Base-by-base conservation (phyloP, 2,329 filamentous ascomycete species). In the Xylaria sp. region DNA sequence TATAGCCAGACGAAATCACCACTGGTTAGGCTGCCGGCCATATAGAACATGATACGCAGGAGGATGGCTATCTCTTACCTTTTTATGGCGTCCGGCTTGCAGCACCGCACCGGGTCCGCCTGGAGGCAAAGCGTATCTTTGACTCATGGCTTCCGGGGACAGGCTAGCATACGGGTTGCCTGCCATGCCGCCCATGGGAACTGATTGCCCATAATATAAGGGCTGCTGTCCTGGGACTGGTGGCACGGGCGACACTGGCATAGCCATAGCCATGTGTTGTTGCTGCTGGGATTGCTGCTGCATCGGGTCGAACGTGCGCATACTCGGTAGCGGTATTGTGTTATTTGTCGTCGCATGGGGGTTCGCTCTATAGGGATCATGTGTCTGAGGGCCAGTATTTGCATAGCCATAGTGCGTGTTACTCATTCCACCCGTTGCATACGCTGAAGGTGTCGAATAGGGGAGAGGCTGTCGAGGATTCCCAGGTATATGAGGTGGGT, bases 41-140 rank as follows among this genome's bases (percentile, higher is more conserved):
- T 73, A 79, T 77, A 75, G 57, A 70, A 65, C 59, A 66, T 54
- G 58, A 63, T 58, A 47, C 35, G 37, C 44, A 48, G 62, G 16
- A 69, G 32, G 23, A 35, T 16, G 29, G 51, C 18, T 16, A 29
- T 42, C 61, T 60, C 50, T 74, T 83, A 88, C 87, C 85, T 88
- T 89, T 74, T 88, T 89, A 48, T 87, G 84, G 23, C 85, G 84
- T 60, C 84, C 82, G 54, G 82, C 81, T 50, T 82, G 81, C 55
- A 86, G 71, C 55, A 85, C 77, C 60, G 80, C 79, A 55, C 84
- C 82, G 40, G 84, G 83, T 64, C 87, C 86, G 60, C 83, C 82
- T 8, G 81, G 79, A 37, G 84, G 81, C 44, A 87, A 74, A 40
- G 83, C 78, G 72, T 85, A 86, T 65, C 85, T 80, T 70, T 80